These are phyloP conservation scores for Rhodotorula sp. DNA, from an alignment of 1,284 basidiomycete genomes.

Conservation along the genomic window DNA sequence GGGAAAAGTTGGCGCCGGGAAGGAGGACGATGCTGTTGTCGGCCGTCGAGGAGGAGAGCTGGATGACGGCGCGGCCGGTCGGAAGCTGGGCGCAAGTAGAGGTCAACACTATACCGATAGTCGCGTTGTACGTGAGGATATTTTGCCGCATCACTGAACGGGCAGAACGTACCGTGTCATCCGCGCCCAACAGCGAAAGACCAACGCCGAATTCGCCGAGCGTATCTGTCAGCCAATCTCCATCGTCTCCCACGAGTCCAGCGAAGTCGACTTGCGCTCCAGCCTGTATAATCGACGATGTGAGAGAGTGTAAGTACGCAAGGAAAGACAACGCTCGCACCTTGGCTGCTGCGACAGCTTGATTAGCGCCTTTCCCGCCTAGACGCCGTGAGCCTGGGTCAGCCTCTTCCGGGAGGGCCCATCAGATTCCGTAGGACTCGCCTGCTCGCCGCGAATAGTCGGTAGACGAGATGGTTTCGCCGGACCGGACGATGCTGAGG, in stretches of 20 bases:
- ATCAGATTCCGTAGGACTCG: neutral
- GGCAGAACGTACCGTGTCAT: conserved; percentile 40
- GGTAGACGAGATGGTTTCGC: conserved; percentile 55
- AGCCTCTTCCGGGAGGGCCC: neutral
- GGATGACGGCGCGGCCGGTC: conserved; percentile 55
- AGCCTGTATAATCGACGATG: conserved; percentile 40
- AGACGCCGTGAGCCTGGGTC: neutral
- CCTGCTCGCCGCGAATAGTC: conserved; percentile 48
- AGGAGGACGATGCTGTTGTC: conserved; percentile 49
- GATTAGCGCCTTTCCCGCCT: conserved; percentile 57
- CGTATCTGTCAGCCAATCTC: conserved; percentile 48
- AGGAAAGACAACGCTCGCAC: conserved; percentile 3
- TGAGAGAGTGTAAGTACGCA: neutral
- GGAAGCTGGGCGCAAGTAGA: conserved; percentile 42
- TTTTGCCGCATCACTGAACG: too few relatives aligned
- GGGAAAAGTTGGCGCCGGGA: conserved; percentile 34
- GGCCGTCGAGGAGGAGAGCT: conserved; percentile 52
- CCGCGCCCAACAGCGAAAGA: conserved; percentile 41
- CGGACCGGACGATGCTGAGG: conserved; percentile 49
- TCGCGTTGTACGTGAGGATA: too few relatives aligned
- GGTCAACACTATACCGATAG: conserved; percentile 41
- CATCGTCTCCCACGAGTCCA: conserved; percentile 51
- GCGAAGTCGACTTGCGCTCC: conserved; percentile 50
- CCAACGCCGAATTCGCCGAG: conserved; percentile 49
- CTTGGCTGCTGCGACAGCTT: conserved; percentile 51